These are phyloP conservation scores for Scortechinia acanthostroma DNA, from an alignment of 2,329 filamentous ascomycete genomes.

Conservation along the genomic window DNA sequence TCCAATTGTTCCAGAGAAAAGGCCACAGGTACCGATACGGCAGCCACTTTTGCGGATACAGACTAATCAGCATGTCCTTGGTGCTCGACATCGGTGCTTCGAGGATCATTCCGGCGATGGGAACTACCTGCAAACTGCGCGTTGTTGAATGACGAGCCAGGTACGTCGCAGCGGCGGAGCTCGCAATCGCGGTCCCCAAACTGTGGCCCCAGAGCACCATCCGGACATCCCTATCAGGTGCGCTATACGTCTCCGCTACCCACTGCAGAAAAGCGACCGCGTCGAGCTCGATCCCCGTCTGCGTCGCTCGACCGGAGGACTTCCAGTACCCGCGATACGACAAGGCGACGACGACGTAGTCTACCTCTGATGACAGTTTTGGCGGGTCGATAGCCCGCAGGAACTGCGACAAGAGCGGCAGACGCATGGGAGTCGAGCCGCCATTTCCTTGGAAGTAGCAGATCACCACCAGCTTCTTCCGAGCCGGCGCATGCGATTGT, in stretches of 20 bases:
- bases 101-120: slow-evolving; percentile 39
- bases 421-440: slow-evolving; percentile 45
- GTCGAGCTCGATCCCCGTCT: slow-evolving; percentile 64
- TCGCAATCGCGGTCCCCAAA: slow-evolving; percentile 67
- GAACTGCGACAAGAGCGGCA: slow-evolving; percentile 46
- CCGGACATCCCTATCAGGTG: slow-evolving; percentile 18
- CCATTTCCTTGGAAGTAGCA: slow-evolving; percentile 29
- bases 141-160: slow-evolving; percentile 6
- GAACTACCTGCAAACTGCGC: slow-evolving; percentile 5
- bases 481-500: too few species aligned
- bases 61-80: slow-evolving; percentile 59
- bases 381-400: slow-evolving; percentile 31
- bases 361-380: slow-evolving; percentile 7
- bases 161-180: slow-evolving; percentile 42
- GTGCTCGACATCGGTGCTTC: slow-evolving; percentile 73
- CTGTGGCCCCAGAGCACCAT: slow-evolving; percentile 72
- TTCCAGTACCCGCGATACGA: slow-evolving; percentile 74
- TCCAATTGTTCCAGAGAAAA: slow-evolving; percentile 50
- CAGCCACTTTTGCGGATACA: slow-evolving; percentile 76
- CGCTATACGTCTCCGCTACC: slow-evolving; percentile 35
- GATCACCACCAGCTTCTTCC: not conserved
- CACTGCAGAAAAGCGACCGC: slow-evolving; percentile 57
- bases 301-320: slow-evolving; percentile 64
- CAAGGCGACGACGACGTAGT: slow-evolving; percentile 42
- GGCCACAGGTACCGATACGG: slow-evolving; percentile 71